Evolutionary conservation across 108 stramenopile species (phyloP), one percentile per base, ranked within the genome.

Genomic region (Nannochloropsis gaditana): DNA sequence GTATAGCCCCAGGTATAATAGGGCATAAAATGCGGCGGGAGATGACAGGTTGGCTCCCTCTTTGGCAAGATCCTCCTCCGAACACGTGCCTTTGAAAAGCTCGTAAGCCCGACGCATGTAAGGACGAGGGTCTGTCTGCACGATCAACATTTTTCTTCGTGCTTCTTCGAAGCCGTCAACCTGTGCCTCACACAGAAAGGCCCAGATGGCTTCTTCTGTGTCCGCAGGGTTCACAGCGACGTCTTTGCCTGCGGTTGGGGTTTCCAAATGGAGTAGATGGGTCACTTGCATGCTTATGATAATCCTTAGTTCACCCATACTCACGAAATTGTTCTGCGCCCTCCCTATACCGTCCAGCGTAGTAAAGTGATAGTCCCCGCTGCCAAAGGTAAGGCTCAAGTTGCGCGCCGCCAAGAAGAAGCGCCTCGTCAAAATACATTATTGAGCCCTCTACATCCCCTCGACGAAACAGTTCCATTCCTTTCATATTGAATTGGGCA

Each of bases 191-290:
- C 88, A 88, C 50, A 85, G 11, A 41, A 88, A 88, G 9, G 88
- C 80, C 88, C 88, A 88, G 44, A 88, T 84, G 1, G 84, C 84
- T 21, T 88, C 88, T 73, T 88, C 88, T 1, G 88, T 88, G 79
- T 88, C 88, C 44, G 84, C 82, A 2, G 88, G 88, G 44, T 88
- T 88, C 44, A 87, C 84, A 43, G 87, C 83, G 43, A 73, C 59
- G n/a, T 73, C 59, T n/a, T 73, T 73, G 59, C 59, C 59, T 73
- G 59, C n/a, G 15, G 59, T 31, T 31, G 31, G 1, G 1, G 31
- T 31, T 31, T 31, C 31, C 31, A 31, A 31, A 31, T 31, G 31
- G 31, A 31, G 31, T 31, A 31, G 31, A 31, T 31, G 31, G 31
- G 31, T 31, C 31, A 31, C 31, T 31, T 31, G 31, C 31, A 31